Evolutionary conservation across 495 filamentous ascomycete genomes (phyloP), one percentile per base, ranked within the genome.

Genomic region (Sordaria brevicollis): DNA sequence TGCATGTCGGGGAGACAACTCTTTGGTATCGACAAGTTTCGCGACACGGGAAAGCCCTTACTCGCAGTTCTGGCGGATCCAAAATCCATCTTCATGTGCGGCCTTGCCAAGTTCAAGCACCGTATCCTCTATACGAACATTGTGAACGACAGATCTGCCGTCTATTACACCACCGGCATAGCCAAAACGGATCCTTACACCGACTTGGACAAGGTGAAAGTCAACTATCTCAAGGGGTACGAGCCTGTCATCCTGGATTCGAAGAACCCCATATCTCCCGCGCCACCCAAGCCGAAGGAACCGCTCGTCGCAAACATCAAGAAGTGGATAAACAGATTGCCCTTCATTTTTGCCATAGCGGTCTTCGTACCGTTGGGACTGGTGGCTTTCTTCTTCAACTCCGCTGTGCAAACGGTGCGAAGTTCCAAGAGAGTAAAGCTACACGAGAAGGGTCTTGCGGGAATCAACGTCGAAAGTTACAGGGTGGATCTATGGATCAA

Each of bases 1-100:
- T 94, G 91, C 57, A 85, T 84, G 71, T 96, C 93, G 2, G 95
- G 94, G 8, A 84, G 90, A 41, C 95, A 99, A 76, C 82, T 99
- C 31, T 99, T 97, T 77, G 86, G 88, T 74, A 89, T 93, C 66
- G 95, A 99, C 79, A 83, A 86, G 33, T 97, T 97, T 78, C 87
- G 93, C 21, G 88, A 91, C 69, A 95, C 91, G 1, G 89, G 88
- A 2, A 87, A 89, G 34, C 93, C 94, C 1, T 80, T 98, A 35
- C 86, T 97, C 49, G 85, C 89, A 34, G 83, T 97, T 43, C 84
- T 98, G 19, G 91, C 94, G 11, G 94, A 97, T 70, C 90, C 89
- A 5, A 86, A 89, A 25, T 93, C 90, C 71, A 90, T 97, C 73
- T 98, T 98, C 79, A 91, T 96, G 69, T 84, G 86, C 38, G 95